phyloP scores from a whole-genome alignment of 345 rosid genomes.

The Sapria himalayana region DNA sequence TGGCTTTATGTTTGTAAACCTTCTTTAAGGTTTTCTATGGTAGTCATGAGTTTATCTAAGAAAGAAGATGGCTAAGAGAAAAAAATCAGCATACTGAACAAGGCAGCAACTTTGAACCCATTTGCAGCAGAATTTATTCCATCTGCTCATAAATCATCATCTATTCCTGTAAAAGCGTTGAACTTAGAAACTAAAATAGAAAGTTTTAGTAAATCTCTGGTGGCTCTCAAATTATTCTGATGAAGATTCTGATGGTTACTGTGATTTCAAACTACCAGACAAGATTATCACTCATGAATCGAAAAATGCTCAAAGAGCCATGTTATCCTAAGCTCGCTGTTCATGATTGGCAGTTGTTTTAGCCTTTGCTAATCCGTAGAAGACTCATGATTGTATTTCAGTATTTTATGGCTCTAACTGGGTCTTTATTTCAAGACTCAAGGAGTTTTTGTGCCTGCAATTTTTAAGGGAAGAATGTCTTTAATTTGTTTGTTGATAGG shows the following conservation, averaged over 20 bases:
- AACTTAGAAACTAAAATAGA: slow-evolving; percentile 16
- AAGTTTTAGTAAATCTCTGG: slow-evolving; percentile 26
- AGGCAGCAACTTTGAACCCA: slow-evolving; percentile 69
- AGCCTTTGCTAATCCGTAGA: no score
- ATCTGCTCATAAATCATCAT: slow-evolving; percentile 37
- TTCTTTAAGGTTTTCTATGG: slow-evolving; percentile 14
- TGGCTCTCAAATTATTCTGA: slow-evolving; percentile 64
- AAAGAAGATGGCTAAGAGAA: slow-evolving; percentile 45
- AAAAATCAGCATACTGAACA: slow-evolving; percentile 28
- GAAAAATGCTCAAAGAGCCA: no score
- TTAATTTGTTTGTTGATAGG: no score
- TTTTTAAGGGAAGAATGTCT: no score
- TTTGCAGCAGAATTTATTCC: slow-evolving; percentile 95
- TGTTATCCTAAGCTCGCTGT: no score
- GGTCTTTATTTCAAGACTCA: no score
- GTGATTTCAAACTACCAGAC: slow-evolving; percentile 89
- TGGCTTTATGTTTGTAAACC: slow-evolving; percentile 6
- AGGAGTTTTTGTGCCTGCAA: no score
- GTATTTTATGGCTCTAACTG: no score
- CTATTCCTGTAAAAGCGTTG: slow-evolving; percentile 28
- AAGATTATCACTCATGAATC: slow-evolving; percentile 94
- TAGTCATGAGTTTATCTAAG: slow-evolving; percentile 66
- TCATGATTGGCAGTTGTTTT: no score
- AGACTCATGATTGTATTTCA: no score
- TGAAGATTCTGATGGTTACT: slow-evolving; percentile 79